Evolutionary conservation across 2,329 filamentous ascomycete genomes (phyloP).

Genomic region (Neopestalotiopsis clavispora): DNA sequence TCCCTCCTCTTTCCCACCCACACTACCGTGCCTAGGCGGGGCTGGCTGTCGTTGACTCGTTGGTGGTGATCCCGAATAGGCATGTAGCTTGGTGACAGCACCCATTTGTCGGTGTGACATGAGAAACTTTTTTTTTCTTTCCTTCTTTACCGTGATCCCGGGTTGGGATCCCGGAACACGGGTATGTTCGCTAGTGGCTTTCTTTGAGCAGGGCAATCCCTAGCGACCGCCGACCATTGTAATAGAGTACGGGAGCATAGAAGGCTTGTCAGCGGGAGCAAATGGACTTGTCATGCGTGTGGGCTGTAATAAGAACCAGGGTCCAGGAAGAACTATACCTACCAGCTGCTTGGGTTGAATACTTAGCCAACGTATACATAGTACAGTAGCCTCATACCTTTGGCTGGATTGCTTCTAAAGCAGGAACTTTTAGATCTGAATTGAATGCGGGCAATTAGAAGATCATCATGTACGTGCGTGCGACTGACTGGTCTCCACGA

Average conservation of each 20-base stretch:
- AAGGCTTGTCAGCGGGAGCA: background rate
- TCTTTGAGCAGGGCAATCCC: background rate
- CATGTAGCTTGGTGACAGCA: background rate
- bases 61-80: background rate
- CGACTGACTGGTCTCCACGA: background rate
- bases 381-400: background rate
- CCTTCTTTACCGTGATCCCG: background rate
- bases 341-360: background rate
- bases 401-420: too few species aligned
- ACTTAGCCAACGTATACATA: background rate
- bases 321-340: background rate
- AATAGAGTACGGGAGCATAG: background rate
- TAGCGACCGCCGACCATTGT: background rate
- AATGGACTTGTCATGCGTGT: background rate
- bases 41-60: background rate
- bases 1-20: background rate
- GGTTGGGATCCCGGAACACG: constrained; percentile 1
- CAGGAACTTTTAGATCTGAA: too few species aligned
- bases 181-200: background rate
- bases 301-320: background rate
- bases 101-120: background rate
- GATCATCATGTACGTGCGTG: background rate
- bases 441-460: too few species aligned
- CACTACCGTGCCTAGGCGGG: background rate
- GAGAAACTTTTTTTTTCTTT: background rate